Percentiles rank a stretch among this genome's conserved stretches.
These are phyloP conservation scores for Aspergillus costaricaensis DNA, from an alignment of 2,329 filamentous ascomycete genomes.

Conservation along the genomic window DNA sequence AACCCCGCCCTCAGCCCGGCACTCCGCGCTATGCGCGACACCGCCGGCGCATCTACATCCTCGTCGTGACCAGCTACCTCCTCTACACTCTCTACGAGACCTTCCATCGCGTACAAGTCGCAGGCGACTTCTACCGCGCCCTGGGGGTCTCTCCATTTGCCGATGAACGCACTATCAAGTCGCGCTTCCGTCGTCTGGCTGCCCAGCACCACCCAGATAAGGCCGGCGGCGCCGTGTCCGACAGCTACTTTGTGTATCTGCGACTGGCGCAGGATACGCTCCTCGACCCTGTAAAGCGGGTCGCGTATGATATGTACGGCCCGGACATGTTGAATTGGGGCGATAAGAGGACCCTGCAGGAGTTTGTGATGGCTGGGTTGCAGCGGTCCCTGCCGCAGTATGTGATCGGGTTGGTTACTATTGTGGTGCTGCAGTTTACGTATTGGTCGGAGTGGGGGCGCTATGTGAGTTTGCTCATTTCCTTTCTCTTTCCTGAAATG, in stretches of 20 bases:
- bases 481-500: neutral
- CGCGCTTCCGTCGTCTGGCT: constrained; percentile 75
- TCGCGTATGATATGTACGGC: constrained; percentile 89
- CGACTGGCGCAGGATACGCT: constrained; percentile 83
- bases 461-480: constrained; percentile 43
- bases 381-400: constrained; percentile 45
- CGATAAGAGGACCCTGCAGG: constrained; percentile 60
- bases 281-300: constrained; percentile 72
- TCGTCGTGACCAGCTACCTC: constrained; percentile 81
- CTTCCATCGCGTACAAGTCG: constrained; percentile 72
- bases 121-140: constrained; percentile 76
- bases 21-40: constrained; percentile 70
- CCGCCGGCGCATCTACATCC: constrained; percentile 78
- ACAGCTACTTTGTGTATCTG: constrained; percentile 73
- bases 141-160: constrained; percentile 70
- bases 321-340: constrained; percentile 67
- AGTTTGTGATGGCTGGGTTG: constrained; percentile 72
- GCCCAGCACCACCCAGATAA: constrained; percentile 83
- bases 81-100: constrained; percentile 91
- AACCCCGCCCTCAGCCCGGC: constrained; percentile 70
- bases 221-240: constrained; percentile 39
- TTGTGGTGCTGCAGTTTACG: constrained; percentile 41
- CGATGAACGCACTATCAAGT: constrained; percentile 76
- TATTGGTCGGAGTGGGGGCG: constrained; percentile 47
- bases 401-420: constrained; percentile 37